These are phyloP conservation scores for Hypoxylon rickii DNA, from an alignment of 495 filamentous ascomycete genomes.

Conservation along the genomic window DNA sequence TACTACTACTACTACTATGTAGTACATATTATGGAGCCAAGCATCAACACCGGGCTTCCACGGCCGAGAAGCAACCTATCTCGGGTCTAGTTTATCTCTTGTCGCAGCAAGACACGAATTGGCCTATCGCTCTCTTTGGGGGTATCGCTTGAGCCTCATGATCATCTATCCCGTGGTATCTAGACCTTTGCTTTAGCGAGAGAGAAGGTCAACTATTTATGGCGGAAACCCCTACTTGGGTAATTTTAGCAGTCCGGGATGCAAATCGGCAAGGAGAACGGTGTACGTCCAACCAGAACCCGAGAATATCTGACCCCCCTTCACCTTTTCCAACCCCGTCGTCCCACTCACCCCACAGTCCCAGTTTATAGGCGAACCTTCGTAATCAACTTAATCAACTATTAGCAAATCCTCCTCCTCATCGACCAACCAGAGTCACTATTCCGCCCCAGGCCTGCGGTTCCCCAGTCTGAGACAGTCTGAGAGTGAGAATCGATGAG, in stretches of 20 bases:
- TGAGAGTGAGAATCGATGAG: slow-evolving; percentile 1
- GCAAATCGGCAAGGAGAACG: neutral
- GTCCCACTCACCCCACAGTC: slow-evolving; percentile 18
- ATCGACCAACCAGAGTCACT: slow-evolving; percentile 1
- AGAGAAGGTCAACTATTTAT: neutral
- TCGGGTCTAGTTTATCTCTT: slow-evolving; percentile 5
- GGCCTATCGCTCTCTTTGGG: neutral
- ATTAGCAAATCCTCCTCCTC: slow-evolving; percentile 18
- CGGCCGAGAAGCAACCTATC: slow-evolving; percentile 9
- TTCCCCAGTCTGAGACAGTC: too few relatives aligned
- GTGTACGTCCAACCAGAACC: neutral
- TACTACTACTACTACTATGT: too few relatives aligned
- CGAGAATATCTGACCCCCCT: neutral
- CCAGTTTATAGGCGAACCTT: slow-evolving; percentile 19
- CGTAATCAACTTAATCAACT: neutral
- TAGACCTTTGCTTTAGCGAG: neutral
- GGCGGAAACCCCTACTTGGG: slow-evolving; percentile 2
- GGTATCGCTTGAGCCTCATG: neutral
- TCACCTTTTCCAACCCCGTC: slow-evolving; percentile 1
- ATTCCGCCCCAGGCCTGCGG: neutral
- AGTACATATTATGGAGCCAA: too few relatives aligned
- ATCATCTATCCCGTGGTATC: neutral
- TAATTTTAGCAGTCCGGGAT: slow-evolving; percentile 15
- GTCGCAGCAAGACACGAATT: neutral
- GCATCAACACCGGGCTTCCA: slow-evolving; percentile 1